These are phyloP conservation scores for Heteromeles arbutifolia DNA, from an alignment of 306 rosid genomes.

Conservation along the genomic window DNA sequence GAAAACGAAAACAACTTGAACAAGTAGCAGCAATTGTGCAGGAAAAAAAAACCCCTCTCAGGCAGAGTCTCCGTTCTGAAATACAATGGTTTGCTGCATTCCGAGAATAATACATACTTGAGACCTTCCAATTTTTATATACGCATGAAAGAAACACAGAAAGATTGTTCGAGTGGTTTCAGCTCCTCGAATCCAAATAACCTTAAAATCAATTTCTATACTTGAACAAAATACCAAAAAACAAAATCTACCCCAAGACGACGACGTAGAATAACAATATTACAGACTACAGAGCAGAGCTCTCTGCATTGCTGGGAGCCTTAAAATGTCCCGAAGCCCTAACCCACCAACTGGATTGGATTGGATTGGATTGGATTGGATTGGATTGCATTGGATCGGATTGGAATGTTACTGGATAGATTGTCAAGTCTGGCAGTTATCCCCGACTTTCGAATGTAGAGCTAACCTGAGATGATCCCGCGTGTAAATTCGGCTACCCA, in stretches of 20 bases:
- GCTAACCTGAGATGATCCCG: constrained; percentile 83
- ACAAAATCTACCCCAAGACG: not conserved
- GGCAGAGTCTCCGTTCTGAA: too few relatives aligned
- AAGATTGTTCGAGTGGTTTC: not conserved
- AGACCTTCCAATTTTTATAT: too few relatives aligned
- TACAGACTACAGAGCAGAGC: constrained; percentile 36
- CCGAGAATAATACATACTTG: too few relatives aligned
- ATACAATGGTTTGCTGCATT: too few relatives aligned
- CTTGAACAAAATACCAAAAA: constrained; percentile 1
- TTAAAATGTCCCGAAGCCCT: constrained; percentile 52
- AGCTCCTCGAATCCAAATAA: constrained; percentile 8
- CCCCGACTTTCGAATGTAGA: constrained; percentile 54
- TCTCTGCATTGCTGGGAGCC: constrained; percentile 34
- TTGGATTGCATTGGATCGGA: too few relatives aligned
- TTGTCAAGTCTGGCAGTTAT: constrained; percentile 20
- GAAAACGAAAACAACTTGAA: too few relatives aligned
- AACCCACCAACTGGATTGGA: not conserved
- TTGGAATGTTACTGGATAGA: not conserved
- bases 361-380: too few relatives aligned
- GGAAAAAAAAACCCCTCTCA: too few relatives aligned
- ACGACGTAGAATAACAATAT: not conserved
- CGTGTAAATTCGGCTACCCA: constrained; percentile 77
- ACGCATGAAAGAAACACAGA: not conserved
- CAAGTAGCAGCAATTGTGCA: too few relatives aligned
- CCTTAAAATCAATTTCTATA: constrained; percentile 30